phyloP scores from a whole-genome alignment of 2,329 filamentous ascomycete genomes.

The Venturia carpophila region DNA sequence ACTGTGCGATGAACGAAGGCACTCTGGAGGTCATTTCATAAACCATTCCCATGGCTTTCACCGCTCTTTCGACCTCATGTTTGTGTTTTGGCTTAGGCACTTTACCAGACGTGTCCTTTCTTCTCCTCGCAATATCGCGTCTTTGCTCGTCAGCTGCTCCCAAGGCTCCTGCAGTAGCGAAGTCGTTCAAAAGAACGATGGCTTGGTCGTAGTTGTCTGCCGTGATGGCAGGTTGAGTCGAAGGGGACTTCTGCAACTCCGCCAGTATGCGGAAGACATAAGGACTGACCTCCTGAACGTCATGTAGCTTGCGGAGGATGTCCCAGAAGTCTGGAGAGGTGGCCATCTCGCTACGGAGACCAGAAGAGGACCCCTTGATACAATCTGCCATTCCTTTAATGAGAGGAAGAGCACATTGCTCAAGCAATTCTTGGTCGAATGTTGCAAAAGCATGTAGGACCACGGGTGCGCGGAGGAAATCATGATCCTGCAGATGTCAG shows the following conservation, averaged over 20 bases:
- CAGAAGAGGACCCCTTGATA: conserved; percentile 66
- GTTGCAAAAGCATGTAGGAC: conserved; percentile 86
- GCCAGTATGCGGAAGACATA: conserved; percentile 84
- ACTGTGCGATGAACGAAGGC: conserved; percentile 18
- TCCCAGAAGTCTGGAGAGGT: conserved; percentile 97
- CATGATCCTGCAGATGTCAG: conserved; percentile 53
- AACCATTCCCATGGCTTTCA: conserved; percentile 57
- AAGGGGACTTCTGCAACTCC: conserved; percentile 59
- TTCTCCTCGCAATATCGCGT: conserved; percentile 49
- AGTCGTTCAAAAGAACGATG: conserved; percentile 77
- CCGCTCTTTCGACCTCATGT: conserved; percentile 75
- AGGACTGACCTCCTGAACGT: conserved; percentile 60
- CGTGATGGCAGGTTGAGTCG: conserved; percentile 62
- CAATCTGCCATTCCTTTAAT: conserved; percentile 73
- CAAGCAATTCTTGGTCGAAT: conserved; percentile 69
- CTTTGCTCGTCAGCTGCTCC: conserved; percentile 63
- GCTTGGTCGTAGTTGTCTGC: conserved; percentile 93
- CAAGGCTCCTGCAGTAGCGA: conserved; percentile 73
- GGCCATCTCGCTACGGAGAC: conserved; percentile 84
- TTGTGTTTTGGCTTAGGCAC: conserved; percentile 27
- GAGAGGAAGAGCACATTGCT: conserved; percentile 66
- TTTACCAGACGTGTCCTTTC: conserved; percentile 39
- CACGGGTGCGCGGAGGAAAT: conserved; percentile 86
- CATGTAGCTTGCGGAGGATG: conserved; percentile 68
- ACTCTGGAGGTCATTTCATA: conserved; percentile 17